phyloP scores from a whole-genome alignment of 768 basidiomycete species.

The Phaeotremella fagi region DNA sequence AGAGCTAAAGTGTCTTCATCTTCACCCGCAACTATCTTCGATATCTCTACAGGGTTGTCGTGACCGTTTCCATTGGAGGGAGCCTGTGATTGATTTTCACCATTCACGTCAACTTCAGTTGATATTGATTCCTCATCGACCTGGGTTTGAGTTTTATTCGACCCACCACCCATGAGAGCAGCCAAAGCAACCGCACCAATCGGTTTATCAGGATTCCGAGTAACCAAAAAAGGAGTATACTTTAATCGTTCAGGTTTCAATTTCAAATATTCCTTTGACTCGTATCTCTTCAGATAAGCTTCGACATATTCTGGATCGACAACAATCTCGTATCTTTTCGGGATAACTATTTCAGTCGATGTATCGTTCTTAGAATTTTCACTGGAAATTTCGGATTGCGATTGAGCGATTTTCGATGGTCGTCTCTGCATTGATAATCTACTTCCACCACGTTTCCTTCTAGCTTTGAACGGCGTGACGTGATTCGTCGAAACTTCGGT shows the following conservation, averaged over 20 bases:
- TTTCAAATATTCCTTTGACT: conserved; percentile 69
- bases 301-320: conserved; percentile 68
- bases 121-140: not conserved
- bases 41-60: not conserved
- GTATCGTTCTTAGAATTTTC: not conserved
- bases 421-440: conserved; percentile 30
- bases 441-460: conserved; percentile 29
- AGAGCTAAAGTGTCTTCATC: conserved; percentile 33
- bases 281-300: conserved; percentile 64
- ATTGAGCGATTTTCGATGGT: conserved; percentile 48
- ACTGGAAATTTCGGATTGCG: conserved; percentile 54
- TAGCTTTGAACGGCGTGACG: conserved; percentile 9
- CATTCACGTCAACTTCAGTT: not conserved
- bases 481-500: conserved; percentile 21
- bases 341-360: conserved; percentile 43
- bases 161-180: conserved; percentile 8
- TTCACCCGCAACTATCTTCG: conserved; percentile 15
- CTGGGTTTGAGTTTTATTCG: not conserved
- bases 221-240: conserved; percentile 87
- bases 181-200: conserved; percentile 9
- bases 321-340: conserved; percentile 67
- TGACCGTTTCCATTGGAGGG: not conserved
- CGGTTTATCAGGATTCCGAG: conserved; percentile 39
- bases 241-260: conserved; percentile 75
- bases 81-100: not conserved